A percentile compares a stretch with the other conserved stretches of the same genome.
Evolutionary conservation across 768 basidiomycete genomes (phyloP).

Genomic region (Pulveroboletus ravenelii): DNA sequence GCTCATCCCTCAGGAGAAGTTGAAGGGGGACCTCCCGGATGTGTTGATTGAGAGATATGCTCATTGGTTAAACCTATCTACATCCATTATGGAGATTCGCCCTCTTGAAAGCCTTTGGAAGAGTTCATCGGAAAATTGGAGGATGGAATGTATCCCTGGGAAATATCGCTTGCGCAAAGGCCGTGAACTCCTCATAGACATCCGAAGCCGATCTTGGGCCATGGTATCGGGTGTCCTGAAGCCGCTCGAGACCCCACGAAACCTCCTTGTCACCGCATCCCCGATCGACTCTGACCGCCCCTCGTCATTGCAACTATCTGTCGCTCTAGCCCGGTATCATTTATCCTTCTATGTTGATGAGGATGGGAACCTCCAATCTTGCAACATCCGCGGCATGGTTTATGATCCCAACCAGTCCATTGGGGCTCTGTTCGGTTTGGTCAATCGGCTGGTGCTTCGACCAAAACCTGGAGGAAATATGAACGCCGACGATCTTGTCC

Average conservation of each 20-base stretch:
- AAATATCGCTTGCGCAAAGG: constrained; percentile 1
- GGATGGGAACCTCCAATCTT: constrained; percentile 34
- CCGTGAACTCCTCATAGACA: constrained; percentile 15
- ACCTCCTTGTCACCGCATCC: constrained; percentile 16
- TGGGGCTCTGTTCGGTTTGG: constrained; percentile 43
- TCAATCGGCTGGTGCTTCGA: constrained; percentile 38
- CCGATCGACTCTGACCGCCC: background rate
- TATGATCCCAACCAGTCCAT: constrained; percentile 33
- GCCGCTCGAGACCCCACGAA: constrained; percentile 7
- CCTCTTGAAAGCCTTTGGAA: constrained; percentile 5
- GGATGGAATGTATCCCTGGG: constrained; percentile 5
- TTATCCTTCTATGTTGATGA: constrained; percentile 36
- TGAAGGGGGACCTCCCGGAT: constrained; percentile 21
- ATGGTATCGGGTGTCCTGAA: constrained; percentile 17
- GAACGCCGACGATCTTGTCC: background rate
- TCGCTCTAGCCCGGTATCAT: constrained; percentile 36
- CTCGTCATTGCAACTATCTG: constrained; percentile 12
- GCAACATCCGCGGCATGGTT: constrained; percentile 23
- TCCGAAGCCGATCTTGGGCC: constrained; percentile 21
- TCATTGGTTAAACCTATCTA: constrained; percentile 28
- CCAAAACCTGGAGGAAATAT: constrained; percentile 2
- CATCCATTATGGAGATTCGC: background rate
- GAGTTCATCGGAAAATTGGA: constrained; percentile 19
- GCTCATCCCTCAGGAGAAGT: constrained; percentile 12
- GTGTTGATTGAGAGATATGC: constrained; percentile 12